Evolutionary conservation across 495 filamentous ascomycete genomes (phyloP).

Genomic region (Hypomontagnella monticulosa): DNA sequence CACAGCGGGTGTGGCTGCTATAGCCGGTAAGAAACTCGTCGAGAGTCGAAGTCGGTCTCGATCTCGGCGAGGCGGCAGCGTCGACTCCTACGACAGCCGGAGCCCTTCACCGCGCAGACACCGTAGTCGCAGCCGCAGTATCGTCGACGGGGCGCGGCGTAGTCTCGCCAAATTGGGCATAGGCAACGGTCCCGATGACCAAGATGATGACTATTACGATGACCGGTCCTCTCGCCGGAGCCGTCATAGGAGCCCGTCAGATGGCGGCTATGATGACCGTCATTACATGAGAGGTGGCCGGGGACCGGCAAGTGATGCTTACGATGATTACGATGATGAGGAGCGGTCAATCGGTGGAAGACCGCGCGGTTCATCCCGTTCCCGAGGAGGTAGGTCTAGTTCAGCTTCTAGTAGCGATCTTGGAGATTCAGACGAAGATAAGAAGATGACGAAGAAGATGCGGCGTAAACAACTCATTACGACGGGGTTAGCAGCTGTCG

Average conservation of each 20-base stretch:
- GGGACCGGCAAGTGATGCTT: constrained; percentile 31
- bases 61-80: constrained; percentile 53
- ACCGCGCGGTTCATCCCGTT: constrained; percentile 46
- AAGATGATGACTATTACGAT: constrained; percentile 50
- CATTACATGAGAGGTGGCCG: constrained; percentile 57
- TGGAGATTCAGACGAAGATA: constrained; percentile 81
- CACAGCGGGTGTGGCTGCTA: constrained; percentile 76
- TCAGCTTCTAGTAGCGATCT: constrained; percentile 68
- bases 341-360: constrained; percentile 54
- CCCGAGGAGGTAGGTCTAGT: constrained; percentile 52
- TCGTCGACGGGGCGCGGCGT: constrained; percentile 56
- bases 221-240: constrained; percentile 42
- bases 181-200: constrained; percentile 58
- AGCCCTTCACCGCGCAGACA: constrained; percentile 48
- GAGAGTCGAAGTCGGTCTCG: constrained; percentile 70
- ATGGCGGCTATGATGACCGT: constrained; percentile 59
- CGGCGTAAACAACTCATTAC: constrained; percentile 85
- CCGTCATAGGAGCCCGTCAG: constrained; percentile 44
- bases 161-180: constrained; percentile 58
- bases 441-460: constrained; percentile 77
- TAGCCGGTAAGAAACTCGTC: constrained; percentile 82
- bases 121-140: constrained; percentile 62
- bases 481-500: constrained; percentile 83
- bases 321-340: constrained; percentile 64
- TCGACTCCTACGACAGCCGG: constrained; percentile 63